Conservation (phyloP, 2,329 filamentous ascomycete genomes). For the Botrytis hyacinthi region DNA sequence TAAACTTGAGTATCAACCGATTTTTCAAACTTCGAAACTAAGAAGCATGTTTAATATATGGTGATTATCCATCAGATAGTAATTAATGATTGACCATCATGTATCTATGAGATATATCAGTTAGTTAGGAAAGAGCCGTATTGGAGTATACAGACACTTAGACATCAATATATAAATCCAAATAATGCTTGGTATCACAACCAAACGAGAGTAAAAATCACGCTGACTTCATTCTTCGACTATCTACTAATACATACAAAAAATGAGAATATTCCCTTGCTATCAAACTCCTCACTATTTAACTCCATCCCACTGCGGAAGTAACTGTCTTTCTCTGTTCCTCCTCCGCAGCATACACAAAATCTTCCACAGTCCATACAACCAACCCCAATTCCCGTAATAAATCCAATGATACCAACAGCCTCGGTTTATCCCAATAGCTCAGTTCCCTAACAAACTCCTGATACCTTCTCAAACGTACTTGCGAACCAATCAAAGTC, state of each 20-base stretch:
- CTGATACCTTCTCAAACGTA: background rate
- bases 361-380: background rate
- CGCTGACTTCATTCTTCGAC: background rate
- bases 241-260: background rate
- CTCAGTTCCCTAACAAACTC: background rate
- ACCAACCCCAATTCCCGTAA: no score
- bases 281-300: background rate
- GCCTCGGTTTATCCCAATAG: background rate
- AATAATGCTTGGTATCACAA: background rate
- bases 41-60: no score
- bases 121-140: no score
- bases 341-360: background rate
- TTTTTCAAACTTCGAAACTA: no score
- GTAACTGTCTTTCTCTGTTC: background rate
- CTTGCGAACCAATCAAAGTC: background rate
- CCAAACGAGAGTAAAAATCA: background rate
- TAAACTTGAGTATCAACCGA: no score
- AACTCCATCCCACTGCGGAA: accelerated
- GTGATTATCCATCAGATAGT: no score
- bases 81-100: no score
- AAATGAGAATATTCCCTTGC: background rate
- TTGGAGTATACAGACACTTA: no score
- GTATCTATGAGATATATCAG: no score
- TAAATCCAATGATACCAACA: background rate
- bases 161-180: background rate